A percentile compares a stretch with the other conserved stretches of the same genome.
Conservation (phyloP, 306 rosid species). For the Quercus parvula region DNA sequence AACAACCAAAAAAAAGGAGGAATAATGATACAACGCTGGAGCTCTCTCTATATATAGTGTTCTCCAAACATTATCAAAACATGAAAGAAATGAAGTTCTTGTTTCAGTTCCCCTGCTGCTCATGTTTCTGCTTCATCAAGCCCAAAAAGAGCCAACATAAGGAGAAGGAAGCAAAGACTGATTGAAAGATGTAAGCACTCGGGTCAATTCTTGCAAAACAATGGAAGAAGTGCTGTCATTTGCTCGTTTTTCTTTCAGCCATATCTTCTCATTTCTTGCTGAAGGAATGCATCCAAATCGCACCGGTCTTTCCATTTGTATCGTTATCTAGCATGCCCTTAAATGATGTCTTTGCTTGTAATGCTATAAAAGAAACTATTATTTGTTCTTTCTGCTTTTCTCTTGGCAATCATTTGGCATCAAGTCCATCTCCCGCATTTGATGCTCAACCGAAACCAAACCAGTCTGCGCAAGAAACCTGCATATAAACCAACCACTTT, state of each 20-base stretch:
- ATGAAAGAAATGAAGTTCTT: conserved; percentile 48
- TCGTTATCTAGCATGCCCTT: conserved; percentile 3
- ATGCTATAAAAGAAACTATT: conserved; percentile 20
- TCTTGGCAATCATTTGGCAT: conserved; percentile 36
- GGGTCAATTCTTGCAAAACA: conserved; percentile 6
- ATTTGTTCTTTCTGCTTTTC: conserved; percentile 34
- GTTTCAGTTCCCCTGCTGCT: conserved; percentile 53
- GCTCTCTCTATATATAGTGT: conserved; percentile 14
- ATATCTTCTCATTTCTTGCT: conserved; percentile 4
- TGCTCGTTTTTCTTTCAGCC: neutral
- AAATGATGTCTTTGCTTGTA: conserved; percentile 15
- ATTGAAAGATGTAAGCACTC: conserved; percentile 23
- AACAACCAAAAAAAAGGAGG: neutral
- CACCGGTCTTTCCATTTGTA: neutral
- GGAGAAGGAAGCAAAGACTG: conserved; percentile 39
- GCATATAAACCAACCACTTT: conserved; percentile 22
- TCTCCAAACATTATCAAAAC: conserved; percentile 15
- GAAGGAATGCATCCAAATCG: conserved; percentile 11
- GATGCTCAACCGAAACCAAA: conserved; percentile 73
- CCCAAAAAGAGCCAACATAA: conserved; percentile 39
- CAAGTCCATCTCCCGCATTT: conserved; percentile 78
- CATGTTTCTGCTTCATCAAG: conserved; percentile 56
- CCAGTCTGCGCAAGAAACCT: conserved; percentile 92
- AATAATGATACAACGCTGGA: neutral
- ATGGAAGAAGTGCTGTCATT: conserved; percentile 8